Percentiles rank a stretch among this genome's conserved stretches.
phyloP scores from a whole-genome alignment of 2,329 filamentous ascomycete genomes.

The Fusarium domesticum region DNA sequence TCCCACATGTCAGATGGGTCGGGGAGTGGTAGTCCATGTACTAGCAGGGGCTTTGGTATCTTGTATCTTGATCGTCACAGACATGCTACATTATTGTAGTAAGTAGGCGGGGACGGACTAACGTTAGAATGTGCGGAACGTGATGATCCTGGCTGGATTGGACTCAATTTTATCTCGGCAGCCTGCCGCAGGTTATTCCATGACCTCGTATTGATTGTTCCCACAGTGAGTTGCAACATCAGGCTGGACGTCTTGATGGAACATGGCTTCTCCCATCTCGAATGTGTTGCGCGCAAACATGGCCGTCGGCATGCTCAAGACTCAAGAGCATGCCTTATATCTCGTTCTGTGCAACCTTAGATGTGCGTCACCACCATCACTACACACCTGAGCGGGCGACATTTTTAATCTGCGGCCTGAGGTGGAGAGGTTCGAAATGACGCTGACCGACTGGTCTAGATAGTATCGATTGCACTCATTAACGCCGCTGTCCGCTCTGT shows the following conservation, averaged over 20 bases:
- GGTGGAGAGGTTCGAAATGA: not conserved
- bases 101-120: not conserved
- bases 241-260: too few relatives aligned
- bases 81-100: conserved; percentile 6
- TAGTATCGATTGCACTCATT: not conserved
- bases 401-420: not conserved
- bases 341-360: too few relatives aligned
- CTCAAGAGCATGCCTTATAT: too few relatives aligned
- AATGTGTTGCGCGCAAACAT: too few relatives aligned
- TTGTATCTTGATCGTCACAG: conserved; percentile 27
- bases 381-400: not conserved
- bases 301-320: too few relatives aligned
- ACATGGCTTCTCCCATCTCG: too few relatives aligned
- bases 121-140: not conserved
- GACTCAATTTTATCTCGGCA: too few relatives aligned
- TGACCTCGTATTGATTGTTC: too few relatives aligned
- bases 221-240: too few relatives aligned
- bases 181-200: too few relatives aligned
- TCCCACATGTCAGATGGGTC: conserved; percentile 28
- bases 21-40: conserved; percentile 5
- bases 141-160: too few relatives aligned
- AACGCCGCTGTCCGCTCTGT: not conserved
- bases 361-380: not conserved
- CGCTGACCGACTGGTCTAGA: not conserved
- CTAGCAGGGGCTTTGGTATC: conserved; percentile 22